These are phyloP conservation scores for Cyanidiococcus yangmingshanensis DNA, from an alignment of 23 red algal genomes.

Conservation along the genomic window DNA sequence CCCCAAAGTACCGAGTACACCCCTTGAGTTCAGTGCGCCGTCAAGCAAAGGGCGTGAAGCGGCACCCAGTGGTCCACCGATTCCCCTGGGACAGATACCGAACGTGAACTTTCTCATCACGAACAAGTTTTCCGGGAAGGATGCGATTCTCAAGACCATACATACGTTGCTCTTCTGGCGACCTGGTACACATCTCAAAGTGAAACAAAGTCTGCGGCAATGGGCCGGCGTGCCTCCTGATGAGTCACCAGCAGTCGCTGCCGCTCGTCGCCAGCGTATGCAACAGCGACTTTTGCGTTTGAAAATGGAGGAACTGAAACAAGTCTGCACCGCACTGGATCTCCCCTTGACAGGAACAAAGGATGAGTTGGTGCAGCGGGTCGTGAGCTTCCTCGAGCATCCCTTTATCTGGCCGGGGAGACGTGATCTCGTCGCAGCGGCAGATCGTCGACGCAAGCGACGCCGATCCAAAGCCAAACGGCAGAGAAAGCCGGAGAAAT, in stretches of 20 bases:
- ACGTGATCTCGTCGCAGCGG: slow-evolving; percentile 6
- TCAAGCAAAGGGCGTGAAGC: no score
- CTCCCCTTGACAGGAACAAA: not conserved
- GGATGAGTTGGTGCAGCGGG: not conserved
- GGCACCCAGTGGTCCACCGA: not conserved
- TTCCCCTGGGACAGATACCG: not conserved
- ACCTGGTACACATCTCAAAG: not conserved
- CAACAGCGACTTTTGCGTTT: not conserved
- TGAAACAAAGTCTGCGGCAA: slow-evolving; percentile 12
- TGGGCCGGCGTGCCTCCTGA: not conserved
- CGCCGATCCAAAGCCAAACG: not conserved
- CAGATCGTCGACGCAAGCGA: not conserved
- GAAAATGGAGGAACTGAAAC: not conserved
- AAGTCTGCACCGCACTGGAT: not conserved
- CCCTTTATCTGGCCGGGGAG: not conserved
- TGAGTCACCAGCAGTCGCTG: not conserved
- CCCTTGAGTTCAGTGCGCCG: no score
- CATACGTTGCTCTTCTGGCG: not conserved
- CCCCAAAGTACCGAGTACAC: no score
- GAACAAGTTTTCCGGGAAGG: slow-evolving; percentile 7
- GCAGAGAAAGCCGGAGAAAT: not conserved
- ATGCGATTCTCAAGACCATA: not conserved
- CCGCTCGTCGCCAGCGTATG: not conserved
- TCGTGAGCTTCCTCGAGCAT: slow-evolving; percentile 9
- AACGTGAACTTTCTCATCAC: slow-evolving; percentile 6